Conservation (phyloP, 805 yeast genomes). For the Wickerhamiella qilinensis region DNA sequence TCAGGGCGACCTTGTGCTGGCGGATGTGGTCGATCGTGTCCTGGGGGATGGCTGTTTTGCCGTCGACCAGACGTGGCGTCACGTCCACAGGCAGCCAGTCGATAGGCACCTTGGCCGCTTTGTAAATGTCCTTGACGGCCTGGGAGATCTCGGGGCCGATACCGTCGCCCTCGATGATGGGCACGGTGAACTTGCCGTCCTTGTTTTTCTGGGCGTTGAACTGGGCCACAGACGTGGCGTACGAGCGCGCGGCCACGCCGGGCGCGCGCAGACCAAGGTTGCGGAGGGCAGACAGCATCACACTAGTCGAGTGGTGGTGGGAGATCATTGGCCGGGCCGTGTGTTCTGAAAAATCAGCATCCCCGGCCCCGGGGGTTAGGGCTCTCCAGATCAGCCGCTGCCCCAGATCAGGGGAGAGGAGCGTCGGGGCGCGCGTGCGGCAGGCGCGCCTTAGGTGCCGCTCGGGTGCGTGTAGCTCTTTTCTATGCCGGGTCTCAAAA, state of each 20-base stretch:
- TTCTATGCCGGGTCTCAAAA: too few relatives aligned
- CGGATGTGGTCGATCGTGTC: conserved; percentile 86
- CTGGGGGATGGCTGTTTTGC: conserved; percentile 84
- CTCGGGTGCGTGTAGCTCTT: too few relatives aligned
- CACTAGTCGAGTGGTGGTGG: background rate
- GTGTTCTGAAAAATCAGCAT: too few relatives aligned
- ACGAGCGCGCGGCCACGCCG: conserved; percentile 8
- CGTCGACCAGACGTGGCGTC: conserved; percentile 79
- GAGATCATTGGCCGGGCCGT: conserved; percentile 1
- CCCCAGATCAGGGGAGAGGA: too few relatives aligned
- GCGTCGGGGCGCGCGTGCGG: too few relatives aligned
- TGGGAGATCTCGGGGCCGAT: conserved; percentile 91
- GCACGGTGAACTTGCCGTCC: conserved; percentile 74
- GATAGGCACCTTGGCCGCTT: conserved; percentile 89
- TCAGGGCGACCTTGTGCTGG: conserved; percentile 84
- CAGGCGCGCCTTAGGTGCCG: too few relatives aligned
- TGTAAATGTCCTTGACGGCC: conserved; percentile 82
- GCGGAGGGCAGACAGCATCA: background rate
- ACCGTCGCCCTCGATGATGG: conserved; percentile 97
- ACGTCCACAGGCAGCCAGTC: conserved; percentile 97
- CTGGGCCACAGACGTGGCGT: conserved; percentile 25
- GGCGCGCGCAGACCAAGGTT: background rate
- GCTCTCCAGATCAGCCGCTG: too few relatives aligned
- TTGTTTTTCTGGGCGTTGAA: conserved; percentile 26
- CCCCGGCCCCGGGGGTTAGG: too few relatives aligned